These are phyloP conservation scores for Selenicereus undatus DNA, from an alignment of 148 eudicot genomes.

Conservation along the genomic window DNA sequence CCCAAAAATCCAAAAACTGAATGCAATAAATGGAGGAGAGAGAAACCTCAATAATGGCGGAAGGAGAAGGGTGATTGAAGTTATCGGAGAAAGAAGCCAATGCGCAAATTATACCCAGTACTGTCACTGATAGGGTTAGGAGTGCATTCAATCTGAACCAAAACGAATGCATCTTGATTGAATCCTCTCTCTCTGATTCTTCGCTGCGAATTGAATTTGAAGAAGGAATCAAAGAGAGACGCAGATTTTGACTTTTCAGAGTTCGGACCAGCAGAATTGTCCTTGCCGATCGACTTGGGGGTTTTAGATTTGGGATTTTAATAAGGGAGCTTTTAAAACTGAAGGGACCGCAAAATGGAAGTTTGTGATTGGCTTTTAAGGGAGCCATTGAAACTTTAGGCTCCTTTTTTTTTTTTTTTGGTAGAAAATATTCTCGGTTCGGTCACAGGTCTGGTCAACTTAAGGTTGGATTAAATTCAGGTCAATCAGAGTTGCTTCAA, in stretches of 20 bases:
- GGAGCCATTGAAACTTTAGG: no score
- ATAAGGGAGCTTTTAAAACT: not conserved
- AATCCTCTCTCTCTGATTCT: not conserved
- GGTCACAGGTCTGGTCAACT: no score
- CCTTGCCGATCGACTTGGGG: not conserved
- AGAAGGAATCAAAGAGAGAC: not conserved
- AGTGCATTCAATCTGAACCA: slow-evolving; percentile 84
- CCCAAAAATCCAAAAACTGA: not conserved
- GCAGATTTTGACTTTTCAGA: not conserved
- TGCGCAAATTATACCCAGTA: slow-evolving; percentile 78
- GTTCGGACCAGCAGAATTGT: not conserved
- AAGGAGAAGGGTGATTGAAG: slow-evolving; percentile 62
- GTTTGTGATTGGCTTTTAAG: no score
- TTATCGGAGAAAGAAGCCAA: slow-evolving; percentile 83
- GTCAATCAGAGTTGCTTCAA: no score
- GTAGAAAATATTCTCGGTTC: no score
- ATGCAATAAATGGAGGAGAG: not conserved
- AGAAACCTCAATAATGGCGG: slow-evolving; percentile 54
- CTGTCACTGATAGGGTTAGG: slow-evolving; percentile 64
- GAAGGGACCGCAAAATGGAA: not conserved
- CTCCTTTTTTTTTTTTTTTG: no score
- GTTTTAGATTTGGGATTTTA: not conserved
- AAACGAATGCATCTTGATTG: slow-evolving; percentile 65
- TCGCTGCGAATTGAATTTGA: not conserved
- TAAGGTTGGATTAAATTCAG: no score